These are phyloP conservation scores for Penicillium turbatum DNA, from an alignment of 495 filamentous ascomycete genomes.

Conservation along the genomic window DNA sequence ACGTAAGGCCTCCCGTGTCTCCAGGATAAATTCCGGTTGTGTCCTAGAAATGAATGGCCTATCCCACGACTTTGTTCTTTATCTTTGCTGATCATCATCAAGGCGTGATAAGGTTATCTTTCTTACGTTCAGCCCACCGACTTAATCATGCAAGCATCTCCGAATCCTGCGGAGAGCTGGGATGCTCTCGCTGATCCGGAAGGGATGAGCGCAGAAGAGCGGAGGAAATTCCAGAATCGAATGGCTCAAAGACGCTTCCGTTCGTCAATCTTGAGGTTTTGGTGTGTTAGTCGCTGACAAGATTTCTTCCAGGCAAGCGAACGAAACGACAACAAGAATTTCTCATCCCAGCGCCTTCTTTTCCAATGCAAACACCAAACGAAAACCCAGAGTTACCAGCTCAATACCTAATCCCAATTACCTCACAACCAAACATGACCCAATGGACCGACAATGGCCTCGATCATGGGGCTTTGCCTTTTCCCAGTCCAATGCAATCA, in stretches of 20 bases:
- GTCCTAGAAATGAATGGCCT: background rate
- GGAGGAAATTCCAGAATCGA: background rate
- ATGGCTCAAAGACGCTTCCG: background rate
- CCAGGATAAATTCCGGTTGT: background rate
- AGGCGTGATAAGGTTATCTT: background rate
- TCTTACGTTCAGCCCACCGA: background rate
- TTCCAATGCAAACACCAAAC: background rate
- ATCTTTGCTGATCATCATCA: background rate
- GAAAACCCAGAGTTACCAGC: background rate
- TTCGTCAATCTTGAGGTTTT: background rate
- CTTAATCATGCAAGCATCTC: background rate
- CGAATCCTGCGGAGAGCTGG: background rate
- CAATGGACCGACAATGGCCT: background rate
- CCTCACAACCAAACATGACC: background rate
- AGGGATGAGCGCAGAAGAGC: background rate
- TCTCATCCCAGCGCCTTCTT: background rate
- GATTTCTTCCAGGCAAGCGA: background rate
- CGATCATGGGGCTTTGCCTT: background rate
- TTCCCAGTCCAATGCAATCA: background rate
- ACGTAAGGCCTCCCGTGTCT: background rate
- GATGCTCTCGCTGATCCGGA: background rate
- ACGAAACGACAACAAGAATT: background rate
- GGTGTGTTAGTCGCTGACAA: background rate
- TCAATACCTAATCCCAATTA: background rate
- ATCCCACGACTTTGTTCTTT: background rate